Evolutionary conservation across 768 basidiomycete genomes (phyloP).

Genomic region (Lanmaoa rubissima): DNA sequence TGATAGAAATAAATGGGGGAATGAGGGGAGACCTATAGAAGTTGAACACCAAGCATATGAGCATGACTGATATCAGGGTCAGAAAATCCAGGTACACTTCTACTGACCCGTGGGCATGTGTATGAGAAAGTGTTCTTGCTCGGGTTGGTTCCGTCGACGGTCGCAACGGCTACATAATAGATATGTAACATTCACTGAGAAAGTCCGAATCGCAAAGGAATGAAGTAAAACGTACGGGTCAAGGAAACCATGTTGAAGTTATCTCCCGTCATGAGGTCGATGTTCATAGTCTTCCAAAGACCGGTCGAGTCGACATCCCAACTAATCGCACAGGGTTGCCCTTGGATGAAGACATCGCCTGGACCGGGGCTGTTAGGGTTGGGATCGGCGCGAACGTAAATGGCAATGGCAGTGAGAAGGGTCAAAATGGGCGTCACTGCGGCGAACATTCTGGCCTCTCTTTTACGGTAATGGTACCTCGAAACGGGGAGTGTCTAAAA

Average conservation of each 20-base stretch:
- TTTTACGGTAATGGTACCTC: constrained; percentile 7
- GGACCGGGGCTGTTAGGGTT: constrained; percentile 60
- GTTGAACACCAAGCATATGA: neutral
- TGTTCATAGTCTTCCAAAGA: constrained; percentile 67
- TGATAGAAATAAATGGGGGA: constrained; percentile 81
- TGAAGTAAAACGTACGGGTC: constrained; percentile 47
- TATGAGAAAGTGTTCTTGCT: constrained; percentile 47
- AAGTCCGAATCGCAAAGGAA: neutral
- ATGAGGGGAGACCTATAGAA: constrained; percentile 54
- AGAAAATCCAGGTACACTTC: neutral
- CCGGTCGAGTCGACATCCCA: constrained; percentile 64
- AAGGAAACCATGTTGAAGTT: constrained; percentile 69
- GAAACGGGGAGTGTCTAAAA: neutral
- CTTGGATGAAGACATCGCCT: constrained; percentile 55
- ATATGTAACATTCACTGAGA: neutral
- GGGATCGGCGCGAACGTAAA: constrained; percentile 52
- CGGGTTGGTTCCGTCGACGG: constrained; percentile 59
- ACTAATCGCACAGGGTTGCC: constrained; percentile 49
- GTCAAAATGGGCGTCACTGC: constrained; percentile 9
- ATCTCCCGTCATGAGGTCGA: constrained; percentile 78
- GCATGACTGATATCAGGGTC: neutral
- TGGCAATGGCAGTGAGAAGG: constrained; percentile 28
- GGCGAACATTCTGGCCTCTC: constrained; percentile 17
- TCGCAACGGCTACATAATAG: constrained; percentile 52
- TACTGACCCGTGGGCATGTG: constrained; percentile 65